Base-by-base conservation (phyloP, 2,329 filamentous ascomycete species). In the Penicillium expansum region DNA sequence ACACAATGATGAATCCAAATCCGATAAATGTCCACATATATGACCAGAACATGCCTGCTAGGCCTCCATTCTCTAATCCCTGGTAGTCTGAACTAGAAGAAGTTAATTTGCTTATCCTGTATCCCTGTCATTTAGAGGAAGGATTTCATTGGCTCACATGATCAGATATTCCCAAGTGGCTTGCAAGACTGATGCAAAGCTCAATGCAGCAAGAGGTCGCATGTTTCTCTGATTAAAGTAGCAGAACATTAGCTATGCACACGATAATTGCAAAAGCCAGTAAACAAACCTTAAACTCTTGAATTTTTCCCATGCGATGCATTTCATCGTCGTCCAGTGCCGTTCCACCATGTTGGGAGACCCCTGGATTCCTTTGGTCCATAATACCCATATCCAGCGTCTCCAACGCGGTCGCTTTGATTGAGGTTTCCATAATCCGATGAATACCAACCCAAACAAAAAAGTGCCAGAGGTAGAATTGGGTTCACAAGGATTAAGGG, bases 1-100 rank as follows among this genome's bases (percentile, higher is more conserved):
- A 74, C 16, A 63, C 61, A 30, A 75, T 69, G 18, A 92, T 80
- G 24, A 86, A 86, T 7, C 89, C 87, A 27, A 88, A 82, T 0
- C 88, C 87, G 7, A 92, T 85, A 18, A 88, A 75, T 30, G 87
- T 74, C 62, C 70, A 71, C 6, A 76, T 56, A 55, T 68, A 75
- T 0, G 69, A 65, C 67, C 68, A 70, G 38, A 68, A 65, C 57
- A 69, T 44, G 16, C 66, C 69, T 4, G 67, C 58, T n/a, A 64
- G 48, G 3, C 69, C 67, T 2, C 67, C 67, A 56, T 71, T 61
- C 18, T 62, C 52, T 8, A 70, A 54, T 1, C 67, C 69, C 29
- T 68, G 51, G 3, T 57, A 62, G 11, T 69, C 64, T 0, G 66
- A 65, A 24, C 66, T 71, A 22, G 4, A 42, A 35, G 5, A 1